Percentiles rank a stretch among this genome's conserved stretches.
Conservation (phyloP, 805 yeast genomes). For the Zygosaccharomyces lentus region DNA sequence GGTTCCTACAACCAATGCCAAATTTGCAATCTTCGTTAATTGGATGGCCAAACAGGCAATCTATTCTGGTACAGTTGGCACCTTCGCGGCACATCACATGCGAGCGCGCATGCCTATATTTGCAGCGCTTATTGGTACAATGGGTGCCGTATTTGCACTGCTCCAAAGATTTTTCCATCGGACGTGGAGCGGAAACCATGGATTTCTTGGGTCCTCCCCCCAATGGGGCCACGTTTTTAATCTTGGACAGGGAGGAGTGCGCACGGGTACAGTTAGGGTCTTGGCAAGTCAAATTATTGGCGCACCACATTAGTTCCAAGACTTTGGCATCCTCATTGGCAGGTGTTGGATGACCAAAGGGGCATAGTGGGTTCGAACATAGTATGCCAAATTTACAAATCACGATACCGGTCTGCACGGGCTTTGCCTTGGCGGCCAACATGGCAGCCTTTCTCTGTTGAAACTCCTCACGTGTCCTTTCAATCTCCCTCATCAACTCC, state of each 20-base stretch:
- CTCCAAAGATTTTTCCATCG: slow-evolving; percentile 55
- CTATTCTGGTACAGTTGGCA: slow-evolving; percentile 66
- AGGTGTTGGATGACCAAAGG: slow-evolving; percentile 90
- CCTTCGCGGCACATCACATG: slow-evolving; percentile 79
- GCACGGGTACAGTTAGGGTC: slow-evolving; percentile 64
- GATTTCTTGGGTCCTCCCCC: slow-evolving; percentile 27
- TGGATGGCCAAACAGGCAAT: slow-evolving; percentile 83
- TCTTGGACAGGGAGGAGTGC: slow-evolving; percentile 71
- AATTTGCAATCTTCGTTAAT: slow-evolving; percentile 74
- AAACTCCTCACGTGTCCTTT: slow-evolving; percentile 52
- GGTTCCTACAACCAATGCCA: slow-evolving; percentile 69
- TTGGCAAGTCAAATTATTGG: slow-evolving; percentile 59
- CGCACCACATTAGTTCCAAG: slow-evolving; percentile 68
- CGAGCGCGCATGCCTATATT: slow-evolving; percentile 78
- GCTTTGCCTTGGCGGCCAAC: slow-evolving; percentile 34
- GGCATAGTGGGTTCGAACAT: slow-evolving; percentile 76
- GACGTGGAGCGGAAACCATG: slow-evolving; percentile 14
- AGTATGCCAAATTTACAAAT: slow-evolving; percentile 72
- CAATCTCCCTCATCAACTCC: slow-evolving; percentile 62
- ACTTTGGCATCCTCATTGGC: slow-evolving; percentile 72
- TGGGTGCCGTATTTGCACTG: slow-evolving; percentile 75
- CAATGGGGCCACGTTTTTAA: slow-evolving; percentile 37
- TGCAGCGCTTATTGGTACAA: slow-evolving; percentile 76
- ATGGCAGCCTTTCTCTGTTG: slow-evolving; percentile 41
- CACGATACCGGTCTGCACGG: slow-evolving; percentile 47